Evolutionary conservation across 441 rosid species (phyloP).

Genomic region (Pelargonium exstipulatum): DNA sequence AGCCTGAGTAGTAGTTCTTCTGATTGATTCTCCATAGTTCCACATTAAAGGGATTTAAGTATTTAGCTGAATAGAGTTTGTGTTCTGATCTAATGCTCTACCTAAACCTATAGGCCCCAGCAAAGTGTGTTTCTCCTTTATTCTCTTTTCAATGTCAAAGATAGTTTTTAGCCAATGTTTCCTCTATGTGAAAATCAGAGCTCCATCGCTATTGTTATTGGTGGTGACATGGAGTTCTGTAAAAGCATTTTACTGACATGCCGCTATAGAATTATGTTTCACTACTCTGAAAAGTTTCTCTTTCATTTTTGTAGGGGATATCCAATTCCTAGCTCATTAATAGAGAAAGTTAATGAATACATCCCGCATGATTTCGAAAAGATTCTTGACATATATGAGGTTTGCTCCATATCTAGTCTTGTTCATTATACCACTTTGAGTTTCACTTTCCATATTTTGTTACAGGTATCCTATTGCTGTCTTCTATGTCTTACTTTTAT

Average conservation of each 20-base stretch:
- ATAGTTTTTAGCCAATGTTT: not conserved
- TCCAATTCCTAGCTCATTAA: constrained; percentile 64
- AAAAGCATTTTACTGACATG: not conserved
- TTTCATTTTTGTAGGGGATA: constrained; percentile 59
- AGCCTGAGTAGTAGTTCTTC: not conserved
- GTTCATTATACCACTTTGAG: constrained; percentile 4
- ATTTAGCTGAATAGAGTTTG: too few species aligned
- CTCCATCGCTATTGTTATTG: not conserved
- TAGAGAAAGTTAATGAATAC: constrained; percentile 66
- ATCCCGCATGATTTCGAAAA: constrained; percentile 65
- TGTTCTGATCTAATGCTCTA: not conserved
- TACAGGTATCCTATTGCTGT: constrained; percentile 1
- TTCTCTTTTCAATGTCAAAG: not conserved
- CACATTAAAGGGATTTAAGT: not conserved
- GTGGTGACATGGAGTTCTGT: constrained; percentile 4
- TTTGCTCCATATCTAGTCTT: constrained; percentile 24
- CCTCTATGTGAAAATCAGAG: not conserved
- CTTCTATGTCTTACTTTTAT: constrained; percentile 18
- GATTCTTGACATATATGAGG: constrained; percentile 52
- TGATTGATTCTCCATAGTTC: not conserved
- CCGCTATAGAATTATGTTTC: not conserved
- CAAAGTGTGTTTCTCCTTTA: not conserved
- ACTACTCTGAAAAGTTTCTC: constrained; percentile 20
- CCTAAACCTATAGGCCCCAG: not conserved
- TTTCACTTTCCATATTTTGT: constrained; percentile 1